Conservation (phyloP, 2,329 filamentous ascomycete species). For the Pleomassaria siparia region DNA sequence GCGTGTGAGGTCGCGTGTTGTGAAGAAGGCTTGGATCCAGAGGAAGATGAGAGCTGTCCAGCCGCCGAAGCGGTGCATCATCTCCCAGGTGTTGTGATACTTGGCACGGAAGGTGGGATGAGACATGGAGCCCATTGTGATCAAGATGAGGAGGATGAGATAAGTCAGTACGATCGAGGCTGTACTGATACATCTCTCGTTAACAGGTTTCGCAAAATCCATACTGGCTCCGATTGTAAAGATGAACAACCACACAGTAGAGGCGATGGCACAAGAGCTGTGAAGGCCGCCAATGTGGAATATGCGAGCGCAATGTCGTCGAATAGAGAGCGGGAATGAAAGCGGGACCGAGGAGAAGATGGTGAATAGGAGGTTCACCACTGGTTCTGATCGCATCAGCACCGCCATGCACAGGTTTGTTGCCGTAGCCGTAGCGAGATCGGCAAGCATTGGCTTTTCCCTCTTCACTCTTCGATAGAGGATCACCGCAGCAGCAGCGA, state of each 20-base stretch:
- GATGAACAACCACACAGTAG: slow-evolving; percentile 37
- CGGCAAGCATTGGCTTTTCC: slow-evolving; percentile 22
- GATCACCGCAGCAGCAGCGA: slow-evolving; percentile 29
- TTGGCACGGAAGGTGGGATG: slow-evolving; percentile 33
- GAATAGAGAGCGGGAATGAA: slow-evolving; percentile 32
- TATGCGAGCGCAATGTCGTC: slow-evolving; percentile 35
- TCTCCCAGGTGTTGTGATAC: slow-evolving; percentile 40
- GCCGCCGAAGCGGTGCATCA: slow-evolving; percentile 41
- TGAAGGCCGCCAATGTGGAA: slow-evolving; percentile 44
- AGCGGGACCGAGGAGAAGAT: slow-evolving; percentile 38
- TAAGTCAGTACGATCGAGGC: slow-evolving; percentile 33
- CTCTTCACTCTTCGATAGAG: slow-evolving; percentile 23
- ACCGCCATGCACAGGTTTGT: slow-evolving; percentile 39
- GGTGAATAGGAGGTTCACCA: slow-evolving; percentile 40
- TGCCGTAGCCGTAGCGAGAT: slow-evolving; percentile 42
- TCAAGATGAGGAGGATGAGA: slow-evolving; percentile 30
- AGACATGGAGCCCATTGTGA: slow-evolving; percentile 32
- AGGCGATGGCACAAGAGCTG: slow-evolving; percentile 19
- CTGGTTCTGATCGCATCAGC: slow-evolving; percentile 39
- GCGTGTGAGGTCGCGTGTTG: slow-evolving; percentile 24
- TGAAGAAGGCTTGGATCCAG: slow-evolving; percentile 35
- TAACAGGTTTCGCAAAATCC: slow-evolving; percentile 29
- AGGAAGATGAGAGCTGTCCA: slow-evolving; percentile 41
- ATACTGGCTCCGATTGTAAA: slow-evolving; percentile 43
- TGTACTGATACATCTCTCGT: slow-evolving; percentile 18